A percentile compares a stretch with the other conserved stretches of the same genome.
phyloP scores from a whole-genome alignment of 108 stramenopile genomes.

The Cyclotella distinguenda region DNA sequence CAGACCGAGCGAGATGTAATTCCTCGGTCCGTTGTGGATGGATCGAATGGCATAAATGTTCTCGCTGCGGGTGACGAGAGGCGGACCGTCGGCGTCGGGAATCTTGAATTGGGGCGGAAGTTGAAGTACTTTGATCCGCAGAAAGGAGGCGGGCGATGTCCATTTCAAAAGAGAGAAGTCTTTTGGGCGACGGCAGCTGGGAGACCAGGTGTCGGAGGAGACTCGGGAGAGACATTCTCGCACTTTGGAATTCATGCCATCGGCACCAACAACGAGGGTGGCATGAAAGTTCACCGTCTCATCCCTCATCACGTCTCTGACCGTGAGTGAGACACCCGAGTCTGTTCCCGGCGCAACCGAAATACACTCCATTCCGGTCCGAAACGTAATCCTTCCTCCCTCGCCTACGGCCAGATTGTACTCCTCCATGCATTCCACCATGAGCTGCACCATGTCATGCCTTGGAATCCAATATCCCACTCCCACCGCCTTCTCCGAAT shows the following conservation, averaged over 20 bases:
- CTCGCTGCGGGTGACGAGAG: constrained; percentile 8
- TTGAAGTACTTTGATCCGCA: constrained; percentile 69
- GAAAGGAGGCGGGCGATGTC: constrained; percentile 44
- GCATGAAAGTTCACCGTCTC: neutral
- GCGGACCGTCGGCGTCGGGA: constrained; percentile 11
- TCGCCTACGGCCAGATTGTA: constrained; percentile 14
- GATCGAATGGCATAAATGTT: constrained; percentile 40
- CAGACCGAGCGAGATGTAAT: constrained; percentile 47
- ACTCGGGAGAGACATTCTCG: constrained; percentile 41
- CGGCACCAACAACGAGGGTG: constrained; percentile 59
- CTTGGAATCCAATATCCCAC: constrained; percentile 51
- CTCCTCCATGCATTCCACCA: constrained; percentile 40
- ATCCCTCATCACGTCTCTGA: neutral
- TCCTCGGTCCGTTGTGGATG: constrained; percentile 16
- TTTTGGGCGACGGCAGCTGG: constrained; percentile 25
- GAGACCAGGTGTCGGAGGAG: constrained; percentile 10
- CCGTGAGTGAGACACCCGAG: neutral
- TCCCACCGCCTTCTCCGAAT: constrained; percentile 19
- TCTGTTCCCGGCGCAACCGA: constrained; percentile 8
- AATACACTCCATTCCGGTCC: constrained; percentile 28
- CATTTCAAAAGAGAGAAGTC: constrained; percentile 42
- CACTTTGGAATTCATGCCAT: constrained; percentile 74
- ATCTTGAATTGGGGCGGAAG: constrained; percentile 49
- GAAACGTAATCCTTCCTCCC: constrained; percentile 33
- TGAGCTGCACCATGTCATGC: constrained; percentile 45